These are phyloP conservation scores for Scutellaria barbata DNA, from an alignment of 257 asterid genomes.

Conservation along the genomic window DNA sequence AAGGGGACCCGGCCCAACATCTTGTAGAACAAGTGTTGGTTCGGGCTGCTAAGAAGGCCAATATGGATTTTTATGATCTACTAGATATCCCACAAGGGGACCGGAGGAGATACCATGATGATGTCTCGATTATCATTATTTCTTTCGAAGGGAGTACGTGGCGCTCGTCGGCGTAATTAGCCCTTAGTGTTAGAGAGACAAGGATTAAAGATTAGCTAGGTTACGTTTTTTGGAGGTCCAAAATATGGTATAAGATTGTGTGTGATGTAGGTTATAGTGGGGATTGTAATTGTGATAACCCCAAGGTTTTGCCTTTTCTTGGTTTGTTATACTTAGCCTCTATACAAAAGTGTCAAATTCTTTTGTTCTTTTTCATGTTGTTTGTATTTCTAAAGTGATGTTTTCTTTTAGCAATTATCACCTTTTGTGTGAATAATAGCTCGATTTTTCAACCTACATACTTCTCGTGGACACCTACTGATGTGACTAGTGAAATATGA, in stretches of 20 bases:
- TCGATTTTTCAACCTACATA: too few relatives aligned
- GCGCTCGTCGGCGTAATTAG: slow-evolving; percentile 63
- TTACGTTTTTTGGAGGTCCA: too few relatives aligned
- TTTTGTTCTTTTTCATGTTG: slow-evolving; percentile 30
- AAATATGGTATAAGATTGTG: too few relatives aligned
- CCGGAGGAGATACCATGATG: slow-evolving; percentile 84
- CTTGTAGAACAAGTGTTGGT: slow-evolving; percentile 86
- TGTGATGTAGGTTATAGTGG: slow-evolving; percentile 6
- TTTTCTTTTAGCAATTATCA: too few relatives aligned
- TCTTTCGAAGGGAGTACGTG: slow-evolving; percentile 87
- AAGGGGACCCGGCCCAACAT: slow-evolving; percentile 98
- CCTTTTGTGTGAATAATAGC: too few relatives aligned
- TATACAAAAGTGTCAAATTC: slow-evolving; percentile 32
- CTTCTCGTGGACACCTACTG: too few relatives aligned
- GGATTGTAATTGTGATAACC: slow-evolving; percentile 49
- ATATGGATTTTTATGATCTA: slow-evolving; percentile 85
- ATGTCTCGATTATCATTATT: slow-evolving; percentile 80
- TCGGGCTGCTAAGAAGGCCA: slow-evolving; percentile 96
- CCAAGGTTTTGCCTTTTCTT: slow-evolving; percentile 25
- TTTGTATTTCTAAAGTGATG: background rate
- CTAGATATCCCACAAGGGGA: slow-evolving; percentile 95
- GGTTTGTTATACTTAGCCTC: slow-evolving; percentile 19
- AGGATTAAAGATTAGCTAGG: too few relatives aligned
- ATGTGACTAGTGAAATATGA: too few relatives aligned
- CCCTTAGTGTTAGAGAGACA: slow-evolving; percentile 9